Percentiles rank a stretch among this genome's conserved stretches.
phyloP scores from a whole-genome alignment of 106 monocot genomes.

The Narthecium ossifragum region DNA sequence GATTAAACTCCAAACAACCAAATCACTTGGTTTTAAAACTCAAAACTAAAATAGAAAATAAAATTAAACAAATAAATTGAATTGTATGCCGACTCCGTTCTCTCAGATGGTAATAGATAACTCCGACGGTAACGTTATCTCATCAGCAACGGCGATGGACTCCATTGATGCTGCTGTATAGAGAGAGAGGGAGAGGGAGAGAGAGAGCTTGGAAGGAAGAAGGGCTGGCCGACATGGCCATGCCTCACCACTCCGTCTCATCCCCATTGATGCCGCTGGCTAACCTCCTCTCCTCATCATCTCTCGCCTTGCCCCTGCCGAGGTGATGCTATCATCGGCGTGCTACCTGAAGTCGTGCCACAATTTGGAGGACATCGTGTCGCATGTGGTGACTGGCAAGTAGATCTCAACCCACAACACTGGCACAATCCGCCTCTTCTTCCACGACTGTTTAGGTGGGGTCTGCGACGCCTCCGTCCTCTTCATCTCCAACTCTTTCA shows the following conservation, averaged over 20 bases:
- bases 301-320: background rate
- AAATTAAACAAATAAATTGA: too few species aligned
- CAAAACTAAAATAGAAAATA: too few species aligned
- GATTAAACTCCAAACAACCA: too few species aligned
- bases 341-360: conserved; percentile 44
- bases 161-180: too few species aligned
- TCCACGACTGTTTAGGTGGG: conserved; percentile 73
- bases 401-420: conserved; percentile 44
- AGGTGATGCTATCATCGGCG: conserved; percentile 4
- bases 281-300: background rate
- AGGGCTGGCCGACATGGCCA: background rate
- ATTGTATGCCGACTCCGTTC: too few species aligned
- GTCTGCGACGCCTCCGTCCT: conserved; percentile 72
- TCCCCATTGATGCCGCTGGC: background rate
- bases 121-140: too few species aligned
- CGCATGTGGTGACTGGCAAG: conserved; percentile 18
- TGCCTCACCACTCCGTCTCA: background rate
- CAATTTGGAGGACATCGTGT: conserved; percentile 22
- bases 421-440: conserved; percentile 60
- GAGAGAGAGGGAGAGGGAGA: too few species aligned
- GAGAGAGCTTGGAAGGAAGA: too few species aligned
- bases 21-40: too few species aligned
- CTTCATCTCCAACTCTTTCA: conserved; percentile 34
- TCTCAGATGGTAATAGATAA: too few species aligned
- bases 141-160: too few species aligned